Conservation (phyloP, 352 stramenopile species). For the Pythium sukuiense region DNA sequence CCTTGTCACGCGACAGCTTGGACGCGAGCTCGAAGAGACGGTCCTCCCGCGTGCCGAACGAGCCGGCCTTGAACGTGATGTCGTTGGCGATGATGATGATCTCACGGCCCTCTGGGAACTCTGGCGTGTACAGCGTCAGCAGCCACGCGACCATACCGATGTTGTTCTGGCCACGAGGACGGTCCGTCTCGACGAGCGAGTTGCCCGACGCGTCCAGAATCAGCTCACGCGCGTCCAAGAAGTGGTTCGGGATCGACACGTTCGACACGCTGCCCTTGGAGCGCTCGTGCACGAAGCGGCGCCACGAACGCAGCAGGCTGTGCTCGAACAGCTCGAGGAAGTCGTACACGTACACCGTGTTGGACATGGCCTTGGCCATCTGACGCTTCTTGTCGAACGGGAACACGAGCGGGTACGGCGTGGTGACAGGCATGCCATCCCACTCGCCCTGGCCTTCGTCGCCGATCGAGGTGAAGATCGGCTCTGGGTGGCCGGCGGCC, state of each 20-base stretch:
- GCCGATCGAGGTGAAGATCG: constrained; percentile 91
- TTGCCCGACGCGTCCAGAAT: constrained; percentile 87
- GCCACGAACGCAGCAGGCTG: constrained; percentile 94
- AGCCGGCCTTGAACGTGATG: constrained; percentile 99
- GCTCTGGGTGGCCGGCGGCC: constrained; percentile 78
- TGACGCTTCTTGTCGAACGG: constrained; percentile 94
- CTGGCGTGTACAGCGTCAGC: constrained; percentile 96
- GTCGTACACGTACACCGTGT: constrained; percentile 99
- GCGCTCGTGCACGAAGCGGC: constrained; percentile 84
- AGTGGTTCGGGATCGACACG: constrained; percentile 84
- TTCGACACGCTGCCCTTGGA: constrained; percentile 58
- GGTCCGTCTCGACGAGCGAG: constrained; percentile 53
- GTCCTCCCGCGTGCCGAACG: constrained; percentile 99
- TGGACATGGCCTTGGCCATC: constrained; percentile 93
- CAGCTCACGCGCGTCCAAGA: constrained; percentile 94
- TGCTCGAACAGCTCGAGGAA: constrained; percentile 98
- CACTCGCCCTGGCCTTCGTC: constrained; percentile 89
- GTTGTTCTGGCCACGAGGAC: constrained; percentile 95
- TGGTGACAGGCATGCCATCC: constrained; percentile 94
- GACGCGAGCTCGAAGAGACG: constrained; percentile 98
- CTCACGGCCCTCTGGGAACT: constrained; percentile 96
- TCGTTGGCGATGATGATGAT: constrained; percentile 99
- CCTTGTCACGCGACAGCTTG: constrained; percentile 91
- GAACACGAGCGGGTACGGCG: constrained; percentile 96
- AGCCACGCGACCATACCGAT: constrained; percentile 99